Percentiles rank a stretch among this genome's conserved stretches.
Evolutionary conservation across 176 grass and related monocot genomes (phyloP).

Genomic region (Raddia distichophylla): DNA sequence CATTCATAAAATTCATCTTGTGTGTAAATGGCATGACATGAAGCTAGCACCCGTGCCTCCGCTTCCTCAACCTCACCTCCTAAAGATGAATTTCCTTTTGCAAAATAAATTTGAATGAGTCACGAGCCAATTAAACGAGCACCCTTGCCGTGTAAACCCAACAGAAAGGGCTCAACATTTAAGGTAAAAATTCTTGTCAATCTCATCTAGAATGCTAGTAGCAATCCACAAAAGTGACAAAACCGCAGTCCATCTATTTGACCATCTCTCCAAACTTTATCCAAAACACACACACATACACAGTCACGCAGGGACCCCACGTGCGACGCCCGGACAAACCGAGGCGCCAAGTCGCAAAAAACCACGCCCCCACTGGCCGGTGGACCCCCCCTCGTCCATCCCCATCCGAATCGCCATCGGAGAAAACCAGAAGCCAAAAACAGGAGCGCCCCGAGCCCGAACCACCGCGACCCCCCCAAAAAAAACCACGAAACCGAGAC

Average conservation of each 20-base stretch:
- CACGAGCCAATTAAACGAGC: too few species aligned
- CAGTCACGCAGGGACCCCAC: background rate
- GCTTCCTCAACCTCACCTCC: too few species aligned
- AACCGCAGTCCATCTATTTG: background rate
- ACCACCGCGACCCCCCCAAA: conserved; percentile 15
- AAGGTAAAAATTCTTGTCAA: background rate
- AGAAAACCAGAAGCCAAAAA: conserved; percentile 21
- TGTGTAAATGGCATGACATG: too few species aligned
- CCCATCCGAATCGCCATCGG: conserved; percentile 1
- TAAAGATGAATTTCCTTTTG: too few species aligned
- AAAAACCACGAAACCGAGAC: conserved; percentile 24
- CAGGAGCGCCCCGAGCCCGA: background rate
- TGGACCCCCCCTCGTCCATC: background rate
- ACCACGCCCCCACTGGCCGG: too few species aligned
- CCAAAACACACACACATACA: too few species aligned
- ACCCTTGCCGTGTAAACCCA: too few species aligned
- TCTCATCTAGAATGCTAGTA: background rate
- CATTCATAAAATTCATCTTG: too few species aligned
- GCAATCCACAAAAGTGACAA: background rate
- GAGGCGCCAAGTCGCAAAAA: background rate
- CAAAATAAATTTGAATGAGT: too few species aligned
- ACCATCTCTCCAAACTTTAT: background rate
- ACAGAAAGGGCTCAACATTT: background rate
- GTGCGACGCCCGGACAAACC: background rate
- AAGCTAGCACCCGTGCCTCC: too few species aligned